These are phyloP conservation scores for Magnusiomyces suaveolens DNA, from an alignment of 1,139 yeast species.

Conservation along the genomic window DNA sequence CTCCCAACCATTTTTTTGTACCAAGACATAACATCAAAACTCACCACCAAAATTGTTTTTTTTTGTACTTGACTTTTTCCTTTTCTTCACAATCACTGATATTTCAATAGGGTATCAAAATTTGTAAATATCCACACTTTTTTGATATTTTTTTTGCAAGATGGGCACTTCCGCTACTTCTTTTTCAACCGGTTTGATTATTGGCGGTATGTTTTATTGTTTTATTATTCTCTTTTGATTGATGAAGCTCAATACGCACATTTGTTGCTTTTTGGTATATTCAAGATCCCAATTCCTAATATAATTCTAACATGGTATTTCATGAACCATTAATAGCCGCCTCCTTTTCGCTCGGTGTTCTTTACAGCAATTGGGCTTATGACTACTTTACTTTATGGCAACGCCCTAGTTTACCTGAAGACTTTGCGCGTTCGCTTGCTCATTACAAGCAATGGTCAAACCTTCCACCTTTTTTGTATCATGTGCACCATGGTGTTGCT, in stretches of 20 bases:
- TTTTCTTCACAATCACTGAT: too few relatives aligned
- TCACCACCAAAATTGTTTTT: too few relatives aligned
- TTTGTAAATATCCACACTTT: too few relatives aligned
- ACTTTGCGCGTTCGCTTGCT: constrained; percentile 50
- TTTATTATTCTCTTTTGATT: not conserved
- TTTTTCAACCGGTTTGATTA: constrained; percentile 31
- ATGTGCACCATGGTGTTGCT: constrained; percentile 51
- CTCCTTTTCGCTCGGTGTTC: constrained; percentile 69
- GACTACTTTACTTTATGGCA: constrained; percentile 73
- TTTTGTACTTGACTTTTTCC: too few relatives aligned
- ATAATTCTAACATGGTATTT: too few relatives aligned
- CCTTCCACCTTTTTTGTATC: constrained; percentile 50
- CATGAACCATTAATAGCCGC: constrained; percentile 36
- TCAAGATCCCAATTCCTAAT: too few relatives aligned
- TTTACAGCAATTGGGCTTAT: constrained; percentile 73
- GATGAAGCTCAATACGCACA: not conserved
- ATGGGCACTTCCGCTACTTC: constrained; percentile 31
- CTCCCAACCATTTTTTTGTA: too few relatives aligned
- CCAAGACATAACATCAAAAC: too few relatives aligned
- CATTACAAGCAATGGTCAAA: constrained; percentile 70
- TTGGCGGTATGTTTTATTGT: constrained; percentile 20
- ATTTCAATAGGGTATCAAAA: too few relatives aligned
- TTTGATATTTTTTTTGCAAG: too few relatives aligned
- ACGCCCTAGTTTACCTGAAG: constrained; percentile 40
- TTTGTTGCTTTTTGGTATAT: too few relatives aligned